phyloP scores from a whole-genome alignment of 2,329 filamentous ascomycete genomes.

The Colletotrichum tropicicola region DNA sequence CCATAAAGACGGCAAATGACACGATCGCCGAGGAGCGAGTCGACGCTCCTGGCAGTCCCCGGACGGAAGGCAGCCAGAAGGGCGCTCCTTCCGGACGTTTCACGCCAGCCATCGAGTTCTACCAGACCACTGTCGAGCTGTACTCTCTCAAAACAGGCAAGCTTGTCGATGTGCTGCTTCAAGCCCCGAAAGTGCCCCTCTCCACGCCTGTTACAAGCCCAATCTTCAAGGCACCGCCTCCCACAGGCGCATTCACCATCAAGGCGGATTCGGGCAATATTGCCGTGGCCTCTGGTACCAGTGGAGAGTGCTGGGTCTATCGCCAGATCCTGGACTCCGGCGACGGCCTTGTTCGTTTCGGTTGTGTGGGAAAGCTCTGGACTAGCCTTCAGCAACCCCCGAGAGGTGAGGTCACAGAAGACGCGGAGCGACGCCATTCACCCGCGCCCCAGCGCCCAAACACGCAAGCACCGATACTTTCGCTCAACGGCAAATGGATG shows the following conservation, averaged over 20 bases:
- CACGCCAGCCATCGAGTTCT: constrained; percentile 61
- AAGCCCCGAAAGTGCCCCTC: constrained; percentile 70
- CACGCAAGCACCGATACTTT: constrained; percentile 71
- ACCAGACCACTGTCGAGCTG: constrained; percentile 89
- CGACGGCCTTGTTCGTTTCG: constrained; percentile 56
- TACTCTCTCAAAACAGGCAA: constrained; percentile 84
- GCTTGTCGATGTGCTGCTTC: constrained; percentile 77
- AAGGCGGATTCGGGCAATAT: constrained; percentile 78
- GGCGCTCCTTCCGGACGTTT: constrained; percentile 45
- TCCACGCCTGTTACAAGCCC: constrained; percentile 67
- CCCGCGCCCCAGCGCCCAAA: constrained; percentile 48
- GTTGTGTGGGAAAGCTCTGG: constrained; percentile 90
- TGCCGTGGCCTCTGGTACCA: constrained; percentile 79
- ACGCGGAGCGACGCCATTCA: constrained; percentile 51
- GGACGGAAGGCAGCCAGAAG: constrained; percentile 49
- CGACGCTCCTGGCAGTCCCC: constrained; percentile 52
- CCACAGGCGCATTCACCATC: constrained; percentile 77
- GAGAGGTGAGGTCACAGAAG: constrained; percentile 57
- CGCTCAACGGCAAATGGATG: constrained; percentile 78
- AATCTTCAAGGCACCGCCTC: constrained; percentile 73
- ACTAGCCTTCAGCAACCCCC: constrained; percentile 77
- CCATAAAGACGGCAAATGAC: constrained; percentile 46
- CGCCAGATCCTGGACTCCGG: constrained; percentile 55
- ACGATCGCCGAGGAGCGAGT: constrained; percentile 48
- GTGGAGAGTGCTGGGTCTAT: constrained; percentile 88